Evolutionary conservation across 2,329 filamentous ascomycete genomes (phyloP), one percentile per base, ranked within the genome.

Genomic region (Cordyceps tenuipes): DNA sequence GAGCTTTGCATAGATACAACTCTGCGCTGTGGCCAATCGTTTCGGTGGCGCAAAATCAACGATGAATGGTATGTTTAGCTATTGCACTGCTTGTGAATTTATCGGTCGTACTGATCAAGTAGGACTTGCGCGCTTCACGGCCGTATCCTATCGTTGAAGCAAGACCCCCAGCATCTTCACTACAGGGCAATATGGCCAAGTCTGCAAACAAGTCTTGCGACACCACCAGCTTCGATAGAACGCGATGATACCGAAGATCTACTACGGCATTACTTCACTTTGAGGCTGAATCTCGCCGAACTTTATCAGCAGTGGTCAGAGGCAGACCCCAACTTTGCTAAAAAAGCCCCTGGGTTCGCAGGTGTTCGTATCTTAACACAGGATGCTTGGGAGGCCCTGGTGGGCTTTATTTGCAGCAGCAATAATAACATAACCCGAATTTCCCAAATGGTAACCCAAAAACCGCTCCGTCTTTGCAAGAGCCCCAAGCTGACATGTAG

Each of bases 341-440:
- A 87, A 69, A 90, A 90, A 66, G 93, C 94, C 0, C 87, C 89
- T 0, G 86, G 87, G 60, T 99, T 99, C 71, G 87, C 88, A 0
- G 94, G 95, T 13, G 89, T 99, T 60, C 86, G 94, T 23, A 97
- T 99, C 65, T 77, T 99, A 49, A 90, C 88, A 67, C 94, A 99
- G 75, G 92, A 97, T 77, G 87, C 93, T 1, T 99, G 95, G 94
- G 94, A 99, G 73, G 86, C 94, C 0, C 79, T 99, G 23, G 79
- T 99, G 26, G 87, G 89, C 60, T 99, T 99, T 73, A 99, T 99
- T 64, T 99, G 94, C 79, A 97, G 92, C 74, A 96, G 91, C 74
- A 99, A 99, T 75, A 99, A 99, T 76, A 97, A 99, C 71, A 99
- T 99, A 62, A 82, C 87, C 2, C 85, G 94, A 44, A 99, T 99